These are phyloP conservation scores for Sclerotinia sclerotiorum DNA, from an alignment of 2,329 filamentous ascomycete genomes.

Conservation along the genomic window DNA sequence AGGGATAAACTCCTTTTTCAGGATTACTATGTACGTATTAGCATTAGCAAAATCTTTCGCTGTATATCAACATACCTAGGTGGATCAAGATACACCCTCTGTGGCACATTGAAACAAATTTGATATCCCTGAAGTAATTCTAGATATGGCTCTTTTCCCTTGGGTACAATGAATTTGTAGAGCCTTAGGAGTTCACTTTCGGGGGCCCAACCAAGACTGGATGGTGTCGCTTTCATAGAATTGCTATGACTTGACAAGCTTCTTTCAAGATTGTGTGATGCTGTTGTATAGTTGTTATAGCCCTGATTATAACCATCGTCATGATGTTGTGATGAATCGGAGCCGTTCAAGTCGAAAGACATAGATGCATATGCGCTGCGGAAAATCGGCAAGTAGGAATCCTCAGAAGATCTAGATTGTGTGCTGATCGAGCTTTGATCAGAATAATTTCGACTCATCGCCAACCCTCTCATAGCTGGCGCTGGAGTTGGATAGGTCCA, in stretches of 20 bases:
- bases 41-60: not conserved
- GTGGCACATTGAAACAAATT: constrained; percentile 23
- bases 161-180: constrained; percentile 31
- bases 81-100: constrained; percentile 29
- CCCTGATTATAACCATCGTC: not conserved
- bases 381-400: not conserved
- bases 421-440: constrained; percentile 21
- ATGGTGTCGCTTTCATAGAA: constrained; percentile 26
- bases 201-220: constrained; percentile 27
- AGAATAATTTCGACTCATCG: constrained; percentile 21
- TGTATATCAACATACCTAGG: constrained; percentile 18
- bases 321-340: not conserved
- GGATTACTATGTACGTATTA: constrained; percentile 21
- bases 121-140: constrained; percentile 23
- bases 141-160: constrained; percentile 30
- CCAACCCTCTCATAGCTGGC: constrained; percentile 5
- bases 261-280: not conserved
- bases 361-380: constrained; percentile 16
- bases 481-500: not conserved
- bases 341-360: constrained; percentile 4
- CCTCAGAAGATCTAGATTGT: constrained; percentile 17
- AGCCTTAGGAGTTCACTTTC: constrained; percentile 24
- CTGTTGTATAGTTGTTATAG: constrained; percentile 11
- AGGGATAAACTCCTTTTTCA: constrained; percentile 28
- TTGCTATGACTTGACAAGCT: not conserved